Conservation (phyloP, 208 protist genomes). For the Balamuthia mandrillaris region DNA sequence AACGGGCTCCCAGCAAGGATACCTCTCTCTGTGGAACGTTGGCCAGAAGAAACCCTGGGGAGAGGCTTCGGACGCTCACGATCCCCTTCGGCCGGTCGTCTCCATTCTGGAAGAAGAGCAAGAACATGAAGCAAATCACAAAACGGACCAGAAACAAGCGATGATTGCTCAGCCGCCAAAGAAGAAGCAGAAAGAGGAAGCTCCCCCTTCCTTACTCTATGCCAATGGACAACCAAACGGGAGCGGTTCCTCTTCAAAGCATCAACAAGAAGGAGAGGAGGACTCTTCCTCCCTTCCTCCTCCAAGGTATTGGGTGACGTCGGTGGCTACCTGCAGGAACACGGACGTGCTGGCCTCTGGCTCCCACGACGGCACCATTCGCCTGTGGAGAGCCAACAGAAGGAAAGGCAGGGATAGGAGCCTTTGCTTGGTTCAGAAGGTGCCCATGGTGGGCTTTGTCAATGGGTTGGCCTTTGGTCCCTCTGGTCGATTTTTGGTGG, state of each 20-base stretch:
- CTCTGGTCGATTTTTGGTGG: slow-evolving; percentile 35
- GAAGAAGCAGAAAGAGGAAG: too few species aligned
- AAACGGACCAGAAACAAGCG: too few species aligned
- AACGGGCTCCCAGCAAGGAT: slow-evolving; percentile 47
- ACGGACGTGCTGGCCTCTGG: slow-evolving; percentile 8
- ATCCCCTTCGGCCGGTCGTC: too few species aligned
- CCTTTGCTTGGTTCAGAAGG: not conserved
- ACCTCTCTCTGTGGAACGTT: slow-evolving; percentile 37
- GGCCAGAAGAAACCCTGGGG: slow-evolving; percentile 35
- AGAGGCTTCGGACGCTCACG: slow-evolving; percentile 33
- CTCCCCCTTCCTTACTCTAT: too few species aligned
- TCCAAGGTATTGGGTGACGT: not conserved
- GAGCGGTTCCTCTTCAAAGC: too few species aligned
- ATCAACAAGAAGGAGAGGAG: too few species aligned
- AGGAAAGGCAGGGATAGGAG: not conserved
- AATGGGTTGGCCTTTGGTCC: slow-evolving; percentile 42
- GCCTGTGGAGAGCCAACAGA: too few species aligned
- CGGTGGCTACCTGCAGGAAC: slow-evolving; percentile 1
- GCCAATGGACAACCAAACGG: too few species aligned
- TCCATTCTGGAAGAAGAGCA: too few species aligned
- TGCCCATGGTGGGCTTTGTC: slow-evolving; percentile 4
- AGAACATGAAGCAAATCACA: too few species aligned
- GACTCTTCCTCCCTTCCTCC: too few species aligned
- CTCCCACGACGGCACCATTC: not conserved
- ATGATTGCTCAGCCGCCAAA: too few species aligned